These are phyloP conservation scores for Zhuliangozyma blackwelliae DNA, from an alignment of 1,139 yeast genomes.

Conservation along the genomic window DNA sequence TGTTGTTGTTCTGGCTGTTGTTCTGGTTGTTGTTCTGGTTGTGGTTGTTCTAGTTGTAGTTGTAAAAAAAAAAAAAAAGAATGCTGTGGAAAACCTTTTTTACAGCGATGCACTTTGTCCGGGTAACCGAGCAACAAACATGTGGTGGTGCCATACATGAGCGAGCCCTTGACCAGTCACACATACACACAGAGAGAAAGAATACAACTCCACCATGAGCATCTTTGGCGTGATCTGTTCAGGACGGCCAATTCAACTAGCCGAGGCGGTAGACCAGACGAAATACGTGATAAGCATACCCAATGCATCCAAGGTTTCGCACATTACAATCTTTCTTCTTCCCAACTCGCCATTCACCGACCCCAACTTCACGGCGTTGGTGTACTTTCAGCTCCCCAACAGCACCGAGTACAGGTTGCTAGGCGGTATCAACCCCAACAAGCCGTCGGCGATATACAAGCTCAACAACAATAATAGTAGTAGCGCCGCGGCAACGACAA, in stretches of 20 bases:
- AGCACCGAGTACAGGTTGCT: conserved; percentile 65
- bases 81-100: too few species aligned
- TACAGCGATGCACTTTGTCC: too few species aligned
- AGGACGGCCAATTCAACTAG: conserved; percentile 52
- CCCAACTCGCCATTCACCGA: conserved; percentile 67
- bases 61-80: too few species aligned
- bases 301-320: conserved; percentile 63
- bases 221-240: conserved; percentile 59
- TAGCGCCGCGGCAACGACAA: conserved; percentile 16
- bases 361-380: conserved; percentile 70
- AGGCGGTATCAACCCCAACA: conserved; percentile 68
- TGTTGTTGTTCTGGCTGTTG: too few species aligned
- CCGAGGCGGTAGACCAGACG: conserved; percentile 58
- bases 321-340: conserved; percentile 68
- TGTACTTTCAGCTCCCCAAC: conserved; percentile 81
- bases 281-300: conserved; percentile 60
- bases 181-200: not conserved
- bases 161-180: not conserved
- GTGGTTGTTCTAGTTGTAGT: too few species aligned
- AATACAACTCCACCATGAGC: conserved; percentile 3
- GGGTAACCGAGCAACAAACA: too few species aligned
- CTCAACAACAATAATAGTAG: conserved; percentile 51
- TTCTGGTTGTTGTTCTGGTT: too few species aligned
- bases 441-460: conserved; percentile 90
- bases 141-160: not conserved